Conservation (phyloP, 2,329 filamentous ascomycete species). For the Monilinia fructigena region DNA sequence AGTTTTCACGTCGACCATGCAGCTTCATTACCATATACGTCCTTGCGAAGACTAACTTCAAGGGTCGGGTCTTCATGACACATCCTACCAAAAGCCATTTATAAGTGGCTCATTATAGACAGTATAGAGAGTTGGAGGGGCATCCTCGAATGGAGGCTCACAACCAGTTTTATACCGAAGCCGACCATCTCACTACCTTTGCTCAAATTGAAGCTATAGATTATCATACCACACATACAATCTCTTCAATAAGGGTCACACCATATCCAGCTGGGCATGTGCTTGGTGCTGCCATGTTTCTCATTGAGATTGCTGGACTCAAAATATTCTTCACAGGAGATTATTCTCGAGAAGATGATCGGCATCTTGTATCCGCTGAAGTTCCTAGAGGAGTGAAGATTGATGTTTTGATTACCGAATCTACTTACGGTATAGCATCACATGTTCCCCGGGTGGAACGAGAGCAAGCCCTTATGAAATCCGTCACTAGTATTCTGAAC, state of each 20-base stretch:
- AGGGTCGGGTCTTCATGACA: constrained; percentile 96
- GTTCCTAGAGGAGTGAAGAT: constrained; percentile 87
- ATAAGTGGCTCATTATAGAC: constrained; percentile 99
- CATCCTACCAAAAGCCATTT: constrained; percentile 99
- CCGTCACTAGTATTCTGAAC: constrained; percentile 86
- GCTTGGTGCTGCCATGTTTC: constrained; percentile 96
- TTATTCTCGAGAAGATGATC: constrained; percentile 92
- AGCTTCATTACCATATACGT: constrained; percentile 97
- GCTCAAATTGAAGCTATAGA: constrained; percentile 95
- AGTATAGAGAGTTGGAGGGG: constrained; percentile 85
- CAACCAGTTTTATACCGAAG: constrained; percentile 92
- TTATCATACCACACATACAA: constrained; percentile 96
- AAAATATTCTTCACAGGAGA: constrained; percentile 98
- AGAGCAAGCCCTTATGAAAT: constrained; percentile 92
- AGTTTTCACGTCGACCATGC: constrained; percentile 99
- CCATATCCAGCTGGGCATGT: constrained; percentile 97
- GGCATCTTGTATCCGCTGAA: constrained; percentile 90
- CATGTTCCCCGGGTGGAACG: constrained; percentile 88
- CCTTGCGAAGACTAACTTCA: constrained; percentile 96
- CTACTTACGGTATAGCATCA: constrained; percentile 92
- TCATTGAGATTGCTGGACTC: constrained; percentile 93
- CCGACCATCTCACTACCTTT: constrained; percentile 91
- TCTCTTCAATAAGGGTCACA: constrained; percentile 93
- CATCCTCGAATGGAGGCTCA: constrained; percentile 53
- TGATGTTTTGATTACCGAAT: constrained; percentile 95